Base-by-base conservation (phyloP, 805 yeast species). In the Zygosaccharomyces lentus region DNA sequence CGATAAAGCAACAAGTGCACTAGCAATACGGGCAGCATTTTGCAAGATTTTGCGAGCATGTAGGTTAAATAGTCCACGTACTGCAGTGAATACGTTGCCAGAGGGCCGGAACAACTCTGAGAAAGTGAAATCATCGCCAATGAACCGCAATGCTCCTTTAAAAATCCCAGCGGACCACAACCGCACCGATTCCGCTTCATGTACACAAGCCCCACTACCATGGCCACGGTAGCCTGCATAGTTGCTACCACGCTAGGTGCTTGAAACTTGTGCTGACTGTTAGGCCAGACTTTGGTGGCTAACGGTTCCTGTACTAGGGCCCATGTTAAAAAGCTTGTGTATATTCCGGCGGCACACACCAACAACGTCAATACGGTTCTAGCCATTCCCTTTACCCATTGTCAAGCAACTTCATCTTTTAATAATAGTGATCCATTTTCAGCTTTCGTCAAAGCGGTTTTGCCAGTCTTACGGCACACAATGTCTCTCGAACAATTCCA, bases 21-120 rank as follows among this genome's bases (percentile, higher is more conserved):
- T 27, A 86, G 61, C 84, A 93, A 81, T n/a, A 91, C 96, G 0
- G 99, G 99, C 17, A 93, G 79, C 64, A 93, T 74, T 59, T 93
- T 93, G 64, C 98, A 91, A 45, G 96, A 84, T 62, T 93, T 93
- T 15, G 96, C 95, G 50, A 93, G 74, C 51, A 91, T 75, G 56
- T 79, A 84, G 0, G 95, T 84, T 58, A 93, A 69, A 61, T 86
- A 93, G 60, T 87, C 96, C 26, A 93, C 91, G 62, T 91, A 87
- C 41, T 77, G 73, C 49, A 91, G 68, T 15, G 96, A 80, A 34
- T 81, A 76, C 50, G 87, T 81, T 1, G 95, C 93, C 37, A 93
- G 67, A 4, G 96, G 96, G 2, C 90, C 77, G 1, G 96, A 80
- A 21, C 90, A 57, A 17, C 95, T 80, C 56, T 90, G 91, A 7